These are phyloP conservation scores for Collybiopsis confluens DNA, from an alignment of 768 basidiomycete genomes.

Conservation along the genomic window DNA sequence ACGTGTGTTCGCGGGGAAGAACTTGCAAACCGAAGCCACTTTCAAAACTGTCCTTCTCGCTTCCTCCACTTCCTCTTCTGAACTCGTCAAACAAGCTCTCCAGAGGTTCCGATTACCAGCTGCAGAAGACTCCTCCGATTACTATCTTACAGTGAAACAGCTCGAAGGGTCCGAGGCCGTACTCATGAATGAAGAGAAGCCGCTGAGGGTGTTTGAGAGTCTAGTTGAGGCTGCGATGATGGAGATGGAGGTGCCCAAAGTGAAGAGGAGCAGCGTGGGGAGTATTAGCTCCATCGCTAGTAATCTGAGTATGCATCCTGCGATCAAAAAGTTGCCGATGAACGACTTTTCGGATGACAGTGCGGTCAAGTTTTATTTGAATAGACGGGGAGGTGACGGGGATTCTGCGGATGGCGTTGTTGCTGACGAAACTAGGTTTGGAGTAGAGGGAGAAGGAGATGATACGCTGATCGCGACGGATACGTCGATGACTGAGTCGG, in stretches of 20 bases:
- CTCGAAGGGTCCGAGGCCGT: slow-evolving; percentile 83
- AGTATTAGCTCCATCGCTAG: slow-evolving; percentile 93
- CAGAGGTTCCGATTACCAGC: slow-evolving; percentile 86
- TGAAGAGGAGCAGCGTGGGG: slow-evolving; percentile 90
- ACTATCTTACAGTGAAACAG: slow-evolving; percentile 91
- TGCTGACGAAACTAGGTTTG: slow-evolving; percentile 32
- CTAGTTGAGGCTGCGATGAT: slow-evolving; percentile 76
- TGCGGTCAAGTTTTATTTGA: slow-evolving; percentile 93
- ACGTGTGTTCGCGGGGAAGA: slow-evolving; percentile 90
- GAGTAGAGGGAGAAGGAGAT: slow-evolving; percentile 41
- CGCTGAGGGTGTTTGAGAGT: slow-evolving; percentile 85
- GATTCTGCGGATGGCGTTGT: slow-evolving; percentile 34
- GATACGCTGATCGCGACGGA: slow-evolving; percentile 36
- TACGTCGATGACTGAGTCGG: slow-evolving; percentile 14
- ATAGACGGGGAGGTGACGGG: slow-evolving; percentile 43
- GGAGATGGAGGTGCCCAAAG: slow-evolving; percentile 71
- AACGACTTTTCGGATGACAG: slow-evolving; percentile 98
- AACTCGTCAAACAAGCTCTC: slow-evolving; percentile 87
- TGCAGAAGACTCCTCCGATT: slow-evolving; percentile 57
- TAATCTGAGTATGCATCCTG: slow-evolving; percentile 91
- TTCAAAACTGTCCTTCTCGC: slow-evolving; percentile 98
- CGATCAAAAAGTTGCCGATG: slow-evolving; percentile 91
- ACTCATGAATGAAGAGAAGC: slow-evolving; percentile 68
- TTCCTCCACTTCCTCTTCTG: slow-evolving; percentile 74
- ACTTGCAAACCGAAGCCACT: slow-evolving; percentile 89